Percentiles rank a stretch among this genome's conserved stretches.
These are phyloP conservation scores for Rhodotorula diobovata DNA, from an alignment of 768 basidiomycete species.

Conservation along the genomic window DNA sequence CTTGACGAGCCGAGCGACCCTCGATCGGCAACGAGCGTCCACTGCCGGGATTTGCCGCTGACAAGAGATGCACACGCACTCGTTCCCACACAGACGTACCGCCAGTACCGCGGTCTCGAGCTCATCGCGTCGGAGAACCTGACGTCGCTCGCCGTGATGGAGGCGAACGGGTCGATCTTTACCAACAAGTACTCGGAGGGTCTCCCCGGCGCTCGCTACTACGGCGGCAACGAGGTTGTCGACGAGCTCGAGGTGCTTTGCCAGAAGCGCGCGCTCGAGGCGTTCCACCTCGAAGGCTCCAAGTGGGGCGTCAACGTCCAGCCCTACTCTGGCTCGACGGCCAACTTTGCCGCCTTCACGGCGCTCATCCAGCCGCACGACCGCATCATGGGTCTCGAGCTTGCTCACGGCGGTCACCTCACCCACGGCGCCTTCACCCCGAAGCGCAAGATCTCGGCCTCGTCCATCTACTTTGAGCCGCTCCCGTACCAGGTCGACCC, in stretches of 20 bases:
- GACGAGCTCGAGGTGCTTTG: conserved; percentile 93
- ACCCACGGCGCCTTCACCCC: conserved; percentile 85
- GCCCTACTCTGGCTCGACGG: conserved; percentile 58
- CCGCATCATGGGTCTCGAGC: conserved; percentile 96
- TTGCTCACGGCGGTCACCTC: conserved; percentile 90
- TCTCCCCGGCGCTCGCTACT: conserved; percentile 73
- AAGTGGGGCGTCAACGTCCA: conserved; percentile 98
- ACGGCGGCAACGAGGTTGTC: conserved; percentile 68
- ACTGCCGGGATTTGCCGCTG: too few relatives aligned
- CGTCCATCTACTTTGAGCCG: conserved; percentile 99
- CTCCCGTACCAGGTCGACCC: conserved; percentile 84
- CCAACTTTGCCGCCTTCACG: conserved; percentile 91
- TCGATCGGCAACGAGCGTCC: too few relatives aligned
- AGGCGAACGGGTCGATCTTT: conserved; percentile 96
- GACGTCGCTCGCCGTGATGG: conserved; percentile 91
- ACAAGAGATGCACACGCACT: not conserved
- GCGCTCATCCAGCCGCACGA: conserved; percentile 95
- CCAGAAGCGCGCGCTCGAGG: conserved; percentile 89
- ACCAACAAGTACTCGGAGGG: conserved; percentile 99
- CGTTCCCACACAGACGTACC: conserved; percentile 69
- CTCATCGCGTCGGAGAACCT: conserved; percentile 99
- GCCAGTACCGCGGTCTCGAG: conserved; percentile 94
- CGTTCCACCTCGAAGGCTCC: conserved; percentile 84
- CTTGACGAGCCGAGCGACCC: too few relatives aligned
- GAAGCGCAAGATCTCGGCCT: conserved; percentile 99